Evolutionary conservation across 345 rosid species (phyloP), one percentile per base, ranked within the genome.

Genomic region (Combretum micranthum): DNA sequence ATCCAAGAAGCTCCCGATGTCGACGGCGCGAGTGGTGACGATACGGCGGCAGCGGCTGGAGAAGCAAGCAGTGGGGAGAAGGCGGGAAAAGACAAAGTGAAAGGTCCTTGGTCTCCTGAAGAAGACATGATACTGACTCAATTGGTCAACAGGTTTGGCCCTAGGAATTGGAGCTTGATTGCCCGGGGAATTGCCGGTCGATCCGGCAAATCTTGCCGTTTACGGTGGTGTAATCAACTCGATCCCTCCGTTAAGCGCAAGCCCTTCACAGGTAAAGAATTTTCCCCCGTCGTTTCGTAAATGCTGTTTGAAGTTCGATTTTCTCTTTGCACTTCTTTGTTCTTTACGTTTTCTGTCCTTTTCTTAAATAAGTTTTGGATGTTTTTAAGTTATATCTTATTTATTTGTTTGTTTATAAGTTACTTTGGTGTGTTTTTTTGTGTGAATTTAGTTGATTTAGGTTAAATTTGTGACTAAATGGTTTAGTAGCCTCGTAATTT

Each of bases 161-260:
- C 85, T 19, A 69, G 83, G 69, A 81, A 81, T 71, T 78, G 96
- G 96, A 71, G 83, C 64, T 68, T 77, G 82, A 84, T 90, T 64
- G 90, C 93, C 15, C 71, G 86, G 21, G 82, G 79, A 60, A 85
- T 90, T 47, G 57, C 84, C 22, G 95, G 90, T 22, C 82, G 90
- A 47, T 85, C 96, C 42, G 96, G 96, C 46, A 87, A 85, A 75
- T 90, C 96, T 46, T 85, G 96, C 65, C 90, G 96, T 47, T 88
- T 87, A 62, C 84, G 96, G 26, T 87, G 97, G 96, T 90, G 90
- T 79, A 90, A 90, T 68, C 96, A 87, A 84, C 96, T 90, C 48
- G 84, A 87, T 62, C 96, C 94, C 15, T 53, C 83, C 43, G 76
- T 90, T 56, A 82, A 82, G 74, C 86, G 87, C 68, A 80, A 83